These are phyloP conservation scores for Macrotyloma uniflorum DNA, from an alignment of 306 rosid genomes.

Conservation along the genomic window DNA sequence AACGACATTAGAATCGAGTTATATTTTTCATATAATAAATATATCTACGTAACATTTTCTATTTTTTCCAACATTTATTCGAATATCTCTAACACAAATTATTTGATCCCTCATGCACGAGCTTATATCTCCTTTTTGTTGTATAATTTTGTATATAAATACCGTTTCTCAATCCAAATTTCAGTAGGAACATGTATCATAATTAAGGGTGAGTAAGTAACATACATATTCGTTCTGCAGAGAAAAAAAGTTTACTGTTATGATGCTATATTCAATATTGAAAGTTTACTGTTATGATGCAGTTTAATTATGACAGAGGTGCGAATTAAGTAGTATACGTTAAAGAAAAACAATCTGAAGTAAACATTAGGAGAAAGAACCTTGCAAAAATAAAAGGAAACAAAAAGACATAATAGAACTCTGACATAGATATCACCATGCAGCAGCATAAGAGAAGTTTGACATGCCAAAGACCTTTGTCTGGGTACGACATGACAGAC, in stretches of 20 bases:
- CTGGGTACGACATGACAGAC: constrained; percentile 8
- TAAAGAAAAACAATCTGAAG: not conserved
- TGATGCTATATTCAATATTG: not conserved
- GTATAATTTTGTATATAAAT: not conserved
- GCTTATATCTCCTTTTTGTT: not conserved
- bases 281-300: not conserved
- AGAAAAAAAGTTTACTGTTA: too few species aligned
- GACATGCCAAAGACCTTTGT: not conserved
- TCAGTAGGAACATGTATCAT: not conserved
- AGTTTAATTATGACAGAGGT: not conserved
- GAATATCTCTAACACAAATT: not conserved
- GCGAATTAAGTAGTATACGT: not conserved
- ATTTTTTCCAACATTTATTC: not conserved
- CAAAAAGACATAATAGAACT: not conserved
- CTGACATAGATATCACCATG: constrained; percentile 21
- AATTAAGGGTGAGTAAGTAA: constrained; percentile 2
- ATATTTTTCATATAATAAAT: not conserved
- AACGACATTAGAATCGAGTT: not conserved
- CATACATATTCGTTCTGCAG: too few species aligned
- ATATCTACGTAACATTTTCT: not conserved
- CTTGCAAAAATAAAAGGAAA: not conserved
- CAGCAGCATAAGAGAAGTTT: constrained; percentile 5
- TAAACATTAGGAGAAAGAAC: not conserved
- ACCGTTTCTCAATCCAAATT: not conserved
- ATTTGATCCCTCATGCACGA: not conserved